Conservation (phyloP, 164 flowering plant species). For the Protea cynaroides region DNA sequence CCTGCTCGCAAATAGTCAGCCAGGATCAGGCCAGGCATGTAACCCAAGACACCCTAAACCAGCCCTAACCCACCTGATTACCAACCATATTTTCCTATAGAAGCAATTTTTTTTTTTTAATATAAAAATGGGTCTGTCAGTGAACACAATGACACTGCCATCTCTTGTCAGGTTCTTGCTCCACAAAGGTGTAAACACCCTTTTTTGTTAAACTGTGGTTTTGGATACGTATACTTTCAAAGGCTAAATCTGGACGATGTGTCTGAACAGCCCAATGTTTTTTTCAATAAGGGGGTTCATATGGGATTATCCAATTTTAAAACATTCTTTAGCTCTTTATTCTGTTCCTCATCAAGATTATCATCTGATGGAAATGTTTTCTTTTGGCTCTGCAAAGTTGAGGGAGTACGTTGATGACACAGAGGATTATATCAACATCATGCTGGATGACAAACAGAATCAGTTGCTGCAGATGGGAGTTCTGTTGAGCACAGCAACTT, state of each 20-base stretch:
- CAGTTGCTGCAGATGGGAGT: conserved; percentile 12
- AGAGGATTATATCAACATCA: conserved; percentile 8
- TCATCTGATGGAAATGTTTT: not conserved
- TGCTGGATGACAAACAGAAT: conserved; percentile 12
- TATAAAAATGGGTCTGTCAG: too few species aligned
- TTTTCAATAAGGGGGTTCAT: not conserved
- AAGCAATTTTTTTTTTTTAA: too few species aligned
- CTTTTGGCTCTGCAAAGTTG: conserved; percentile 1
- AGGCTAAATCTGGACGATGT: too few species aligned
- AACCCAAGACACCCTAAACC: too few species aligned
- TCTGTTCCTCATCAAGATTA: not conserved
- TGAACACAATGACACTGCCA: too few species aligned
- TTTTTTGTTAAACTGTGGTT: not conserved
- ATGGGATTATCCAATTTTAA: too few species aligned
- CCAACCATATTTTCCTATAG: too few species aligned
- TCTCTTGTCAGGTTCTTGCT: not conserved
- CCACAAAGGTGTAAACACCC: not conserved
- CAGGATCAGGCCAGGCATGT: too few species aligned
- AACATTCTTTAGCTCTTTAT: not conserved
- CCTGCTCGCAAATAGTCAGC: too few species aligned
- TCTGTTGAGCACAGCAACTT: conserved; percentile 4
- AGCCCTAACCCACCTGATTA: too few species aligned
- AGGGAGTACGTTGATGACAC: conserved; percentile 10
- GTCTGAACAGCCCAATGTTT: not conserved
- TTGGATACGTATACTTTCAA: too few species aligned